Evolutionary conservation across 1,139 yeast genomes (phyloP), one percentile per base, ranked within the genome.

Genomic region (Tardiomyces digboiensis): DNA sequence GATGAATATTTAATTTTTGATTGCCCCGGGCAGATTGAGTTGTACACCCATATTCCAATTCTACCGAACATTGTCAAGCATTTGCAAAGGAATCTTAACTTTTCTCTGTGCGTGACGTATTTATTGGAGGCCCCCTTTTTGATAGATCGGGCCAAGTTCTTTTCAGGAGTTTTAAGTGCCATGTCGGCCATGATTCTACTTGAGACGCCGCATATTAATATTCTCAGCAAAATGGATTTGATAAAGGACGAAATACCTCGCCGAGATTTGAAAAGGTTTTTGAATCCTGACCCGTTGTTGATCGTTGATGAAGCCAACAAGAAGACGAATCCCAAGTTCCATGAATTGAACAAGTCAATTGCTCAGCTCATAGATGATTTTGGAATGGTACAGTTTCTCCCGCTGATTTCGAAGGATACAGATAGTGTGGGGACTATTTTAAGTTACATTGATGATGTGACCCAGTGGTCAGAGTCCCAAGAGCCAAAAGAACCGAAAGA

Each of bases 1-100:
- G 97, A 93, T 58, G 97, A 91, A 58, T 91, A 87, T 57, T 70
- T 91, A 52, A 87, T 91, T 33, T 87, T 91, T 62, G 99, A 93
- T 62, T 89, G 97, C 64, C 99, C 99, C 0, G 98, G 98, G 1
- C 99, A 91, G 62, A 89, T 93, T 50, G 99, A 91, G 62, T 72
- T 91, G 37, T 91, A 91, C 62, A 88, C 96, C 2, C 99, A 91
- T 63, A 79, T 89, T 29, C 97, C 98, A 0, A 91, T 88, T 7
- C 70, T 91, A 41, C 98, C 98, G 2, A 76, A 87, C 4, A 78
- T 91, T 14, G 93, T 87, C 8, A 80, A 78, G 53, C 97, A 91
- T 65, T 71, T 91, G 52, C 83, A 82, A 56, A 77, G 78, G 47
- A 81, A 78, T 51, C 69, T 89, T 57, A 85, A 84, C 59, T 89